Base-by-base conservation (phyloP, 768 basidiomycete species). In the Lenzites betulinus region DNA sequence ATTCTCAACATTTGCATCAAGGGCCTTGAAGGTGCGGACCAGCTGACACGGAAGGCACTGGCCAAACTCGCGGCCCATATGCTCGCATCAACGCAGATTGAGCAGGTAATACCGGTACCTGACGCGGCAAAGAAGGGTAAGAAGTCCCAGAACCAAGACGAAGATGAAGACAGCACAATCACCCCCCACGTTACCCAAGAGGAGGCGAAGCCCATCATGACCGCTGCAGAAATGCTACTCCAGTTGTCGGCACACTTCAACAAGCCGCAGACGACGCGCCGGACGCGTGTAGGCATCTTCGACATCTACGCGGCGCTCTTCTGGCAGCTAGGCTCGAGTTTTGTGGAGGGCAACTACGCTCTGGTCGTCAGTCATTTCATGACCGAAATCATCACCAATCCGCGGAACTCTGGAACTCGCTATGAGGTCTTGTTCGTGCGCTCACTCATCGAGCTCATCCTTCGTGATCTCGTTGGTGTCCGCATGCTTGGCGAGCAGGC, bases 401-500 rank as follows among this genome's bases (percentile, higher is more conserved):
- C 81, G 3, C 79, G 85, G 44, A 86, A 79, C 58, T 74, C 74
- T 42, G 68, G 74, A 12, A 81, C 84, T 7, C 81, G 89, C 63
- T 89, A 93, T 69, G 97, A 98, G 33, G 79, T 80, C 1, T 71
- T 98, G 2, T 77, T 90, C 9, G 78, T 88, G 2, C 80, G 93
- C 33, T 87, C 85, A 30, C 76, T 92, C 16, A 88, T 94, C 26
- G 87, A 86, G 2, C 81, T 93, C 33, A 67, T 98, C 12, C 74
- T 98, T 28, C 80, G 94, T 51, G 93, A 97, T 66, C 81, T 98
- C 26, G 86, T 99, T 44, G 93, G 92, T 2, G 86, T 90, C 1
- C 78, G 95, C 60, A 88, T 97, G 82, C 75, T 98, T 64, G 90
- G 90, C 60, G 96, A 99, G 69, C 92, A 94, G 69, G 95, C 90